A percentile compares a stretch with the other conserved stretches of the same genome.
Evolutionary conservation across 192 early-diverging fungal species (phyloP).

Genomic region (Coemansia sp.): DNA sequence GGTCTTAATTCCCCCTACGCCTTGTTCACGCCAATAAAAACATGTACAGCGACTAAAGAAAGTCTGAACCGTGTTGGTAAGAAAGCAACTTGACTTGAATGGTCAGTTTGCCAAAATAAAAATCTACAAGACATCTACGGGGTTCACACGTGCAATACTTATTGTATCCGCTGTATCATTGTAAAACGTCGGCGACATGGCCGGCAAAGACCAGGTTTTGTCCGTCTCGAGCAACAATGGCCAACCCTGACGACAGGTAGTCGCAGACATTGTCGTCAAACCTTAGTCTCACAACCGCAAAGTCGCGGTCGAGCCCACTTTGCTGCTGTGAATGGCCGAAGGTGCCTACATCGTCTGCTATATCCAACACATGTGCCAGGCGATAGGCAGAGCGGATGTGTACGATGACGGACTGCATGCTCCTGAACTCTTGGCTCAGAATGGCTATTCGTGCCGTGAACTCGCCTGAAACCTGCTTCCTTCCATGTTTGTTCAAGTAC

Average conservation of each 20-base stretch:
- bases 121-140: too few relatives aligned
- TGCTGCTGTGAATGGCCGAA: background rate
- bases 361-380: constrained; percentile 34
- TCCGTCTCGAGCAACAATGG: constrained; percentile 46
- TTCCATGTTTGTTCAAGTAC: constrained; percentile 2
- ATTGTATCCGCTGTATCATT: background rate
- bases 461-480: constrained; percentile 21
- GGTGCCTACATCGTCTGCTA: background rate
- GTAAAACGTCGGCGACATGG: constrained; percentile 15
- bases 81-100: too few relatives aligned
- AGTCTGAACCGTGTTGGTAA: too few relatives aligned
- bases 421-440: constrained; percentile 17
- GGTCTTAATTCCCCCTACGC: background rate
- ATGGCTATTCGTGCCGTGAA: constrained; percentile 32
- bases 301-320: background rate
- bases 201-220: constrained; percentile 43
- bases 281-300: constrained; percentile 21
- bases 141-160: too few relatives aligned
- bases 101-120: too few relatives aligned
- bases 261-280: constrained; percentile 34
- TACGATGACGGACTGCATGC: constrained; percentile 28
- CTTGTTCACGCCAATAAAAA: background rate
- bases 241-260: constrained; percentile 33
- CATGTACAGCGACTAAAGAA: too few relatives aligned
- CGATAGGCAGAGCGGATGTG: constrained; percentile 44